Evolutionary conservation across 768 basidiomycete genomes (phyloP).

Genomic region (Naganishia vishniacii): DNA sequence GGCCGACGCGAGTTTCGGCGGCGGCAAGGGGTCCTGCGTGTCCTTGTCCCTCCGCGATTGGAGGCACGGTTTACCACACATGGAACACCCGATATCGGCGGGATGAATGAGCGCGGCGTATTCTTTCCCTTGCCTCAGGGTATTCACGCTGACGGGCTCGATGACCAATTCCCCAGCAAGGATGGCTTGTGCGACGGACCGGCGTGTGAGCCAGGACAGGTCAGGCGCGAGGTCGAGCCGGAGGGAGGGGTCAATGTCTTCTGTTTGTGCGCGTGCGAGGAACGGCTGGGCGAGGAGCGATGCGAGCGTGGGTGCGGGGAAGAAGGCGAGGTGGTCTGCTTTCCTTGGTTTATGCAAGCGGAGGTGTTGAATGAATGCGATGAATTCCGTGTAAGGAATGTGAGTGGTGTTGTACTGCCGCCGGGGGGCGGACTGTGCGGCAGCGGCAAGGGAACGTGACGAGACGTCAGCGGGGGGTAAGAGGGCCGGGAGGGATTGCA

Average conservation of each 20-base stretch:
- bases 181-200: conserved; percentile 76
- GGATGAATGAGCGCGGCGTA: conserved; percentile 48
- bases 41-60: conserved; percentile 35
- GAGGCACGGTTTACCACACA: conserved; percentile 63
- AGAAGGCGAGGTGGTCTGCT: conserved; percentile 41
- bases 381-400: conserved; percentile 72
- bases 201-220: conserved; percentile 85
- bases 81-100: conserved; percentile 64
- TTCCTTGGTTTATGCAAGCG: conserved; percentile 64
- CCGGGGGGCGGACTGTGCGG: background rate
- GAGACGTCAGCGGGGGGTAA: conserved; percentile 21
- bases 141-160: conserved; percentile 68
- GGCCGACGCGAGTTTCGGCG: conserved; percentile 54
- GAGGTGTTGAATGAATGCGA: conserved; percentile 69
- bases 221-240: conserved; percentile 91
- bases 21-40: conserved; percentile 43
- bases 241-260: conserved; percentile 90
- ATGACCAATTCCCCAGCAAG: conserved; percentile 79
- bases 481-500: conserved; percentile 60
- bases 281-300: conserved; percentile 74
- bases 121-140: conserved; percentile 58
- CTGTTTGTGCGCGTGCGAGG: conserved; percentile 64
- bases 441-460: background rate
- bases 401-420: conserved; percentile 55
- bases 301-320: conserved; percentile 60